Evolutionary conservation across 2,329 filamentous ascomycete species (phyloP).

Genomic region (Hypoxylon sp.): DNA sequence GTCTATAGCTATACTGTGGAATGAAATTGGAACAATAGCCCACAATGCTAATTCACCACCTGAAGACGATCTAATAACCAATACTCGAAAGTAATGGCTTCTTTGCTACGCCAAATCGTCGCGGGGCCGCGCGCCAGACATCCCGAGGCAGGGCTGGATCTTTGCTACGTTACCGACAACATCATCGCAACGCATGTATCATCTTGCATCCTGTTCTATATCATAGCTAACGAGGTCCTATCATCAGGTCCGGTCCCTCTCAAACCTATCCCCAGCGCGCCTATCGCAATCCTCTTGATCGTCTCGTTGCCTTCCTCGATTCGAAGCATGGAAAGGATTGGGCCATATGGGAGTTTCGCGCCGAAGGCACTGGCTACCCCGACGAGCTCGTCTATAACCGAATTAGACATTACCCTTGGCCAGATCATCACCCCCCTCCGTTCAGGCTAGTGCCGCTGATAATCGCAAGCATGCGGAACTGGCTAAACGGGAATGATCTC

Average conservation of each 20-base stretch:
- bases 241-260: constrained; percentile 84
- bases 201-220: background rate
- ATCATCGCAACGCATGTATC: constrained; percentile 72
- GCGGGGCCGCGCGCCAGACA: constrained; percentile 88
- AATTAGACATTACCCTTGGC: constrained; percentile 94
- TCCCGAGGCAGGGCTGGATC: constrained; percentile 88
- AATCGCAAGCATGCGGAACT: constrained; percentile 92
- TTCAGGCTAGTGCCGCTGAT: constrained; percentile 91
- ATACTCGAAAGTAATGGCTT: constrained; percentile 68
- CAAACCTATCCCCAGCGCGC: constrained; percentile 91
- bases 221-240: constrained; percentile 59
- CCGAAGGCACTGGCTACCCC: constrained; percentile 95
- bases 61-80: background rate
- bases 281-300: constrained; percentile 93
- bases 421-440: constrained; percentile 96
- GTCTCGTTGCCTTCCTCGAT: constrained; percentile 90
- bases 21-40: background rate
- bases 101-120: constrained; percentile 89
- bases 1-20: background rate
- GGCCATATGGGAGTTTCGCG: constrained; percentile 98
- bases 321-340: constrained; percentile 85
- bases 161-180: constrained; percentile 94
- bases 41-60: constrained; percentile 20
- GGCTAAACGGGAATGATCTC: constrained; percentile 73
- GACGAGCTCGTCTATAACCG: constrained; percentile 89